phyloP scores from a whole-genome alignment of 345 rosid genomes.

The Aquilaria sinensis region DNA sequence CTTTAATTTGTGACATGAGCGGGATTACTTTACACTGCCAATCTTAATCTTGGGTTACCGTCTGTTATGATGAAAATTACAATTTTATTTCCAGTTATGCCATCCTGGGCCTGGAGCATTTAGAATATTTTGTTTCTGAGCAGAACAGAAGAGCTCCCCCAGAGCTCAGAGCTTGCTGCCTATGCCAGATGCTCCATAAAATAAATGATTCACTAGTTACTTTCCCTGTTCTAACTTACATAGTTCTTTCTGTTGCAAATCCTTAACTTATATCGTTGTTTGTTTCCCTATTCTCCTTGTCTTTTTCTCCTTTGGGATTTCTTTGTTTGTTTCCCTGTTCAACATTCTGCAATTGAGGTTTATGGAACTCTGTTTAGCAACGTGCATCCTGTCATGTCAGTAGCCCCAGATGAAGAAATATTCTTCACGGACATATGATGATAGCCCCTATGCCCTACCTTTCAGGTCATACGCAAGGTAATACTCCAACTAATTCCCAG shows the following conservation, averaged over 20 bases:
- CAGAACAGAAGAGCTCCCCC: no score
- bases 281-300: not conserved
- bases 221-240: no score
- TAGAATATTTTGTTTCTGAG: no score
- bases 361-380: slow-evolving; percentile 45
- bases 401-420: slow-evolving; percentile 62
- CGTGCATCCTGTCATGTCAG: slow-evolving; percentile 38
- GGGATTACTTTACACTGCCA: no score
- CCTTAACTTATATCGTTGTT: slow-evolving; percentile 1
- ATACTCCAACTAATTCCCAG: slow-evolving; percentile 2
- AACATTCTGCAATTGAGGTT: slow-evolving; percentile 43
- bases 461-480: slow-evolving; percentile 69
- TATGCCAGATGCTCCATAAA: no score
- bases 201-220: no score
- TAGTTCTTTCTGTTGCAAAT: not conserved
- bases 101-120: no score
- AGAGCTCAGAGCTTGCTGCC: no score
- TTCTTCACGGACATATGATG: slow-evolving; percentile 53
- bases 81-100: no score
- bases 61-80: no score
- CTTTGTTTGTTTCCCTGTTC: not conserved
- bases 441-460: slow-evolving; percentile 53
- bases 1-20: no score
- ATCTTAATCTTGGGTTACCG: no score
- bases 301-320: not conserved